Base-by-base conservation (phyloP, 805 yeast species). In the Candida railenensis region DNA sequence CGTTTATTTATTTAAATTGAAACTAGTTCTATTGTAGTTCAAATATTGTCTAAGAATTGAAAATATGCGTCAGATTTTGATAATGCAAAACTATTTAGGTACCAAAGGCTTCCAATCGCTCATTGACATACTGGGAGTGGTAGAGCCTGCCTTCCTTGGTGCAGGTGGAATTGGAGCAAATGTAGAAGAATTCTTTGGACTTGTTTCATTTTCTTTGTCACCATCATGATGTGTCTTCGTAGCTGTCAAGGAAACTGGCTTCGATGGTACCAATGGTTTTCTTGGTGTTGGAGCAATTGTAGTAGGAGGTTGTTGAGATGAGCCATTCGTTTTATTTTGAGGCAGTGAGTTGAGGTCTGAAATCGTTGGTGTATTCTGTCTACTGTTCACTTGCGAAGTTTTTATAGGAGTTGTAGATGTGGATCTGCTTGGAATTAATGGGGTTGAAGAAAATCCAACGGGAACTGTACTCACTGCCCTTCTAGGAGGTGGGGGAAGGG, bases 51-150 rank as follows among this genome's bases (percentile, higher is more conserved):
- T 45, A 32, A 36, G 38, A 18, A 34, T 44, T 11, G 43, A 40
- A 34, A 30, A 28, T 4, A 14, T 44, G 22, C 20, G 28, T 34
- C 22, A 22, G 34, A 25, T 15, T 14, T 34, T n/a, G n/a, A 20
- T 9, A 30, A 30, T 16, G 40, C 5, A 36, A 18, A 37, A 38
- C 36, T 57, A 76, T 53, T 74, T 76, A 4, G 82, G 82, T 19
- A 73, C 65, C 42, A 77, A 60, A 3, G 82, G 81, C 43, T 73
- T 74, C 82, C 82, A 77, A 21, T 76, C 75, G 4, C 77, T 69
- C 71, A 76, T 63, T 2, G 65, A 48, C 40, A 57, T 40, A 28
- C 25, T 32, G 5, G 39, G 48, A 19, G 32, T 22, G 4, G 42
- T 44, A 3, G 44, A 30, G 14, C 20, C 20, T 33, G 38, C 38